Base-by-base conservation (phyloP, 1,284 basidiomycete genomes). In the Lentinula novae-zelandiae region DNA sequence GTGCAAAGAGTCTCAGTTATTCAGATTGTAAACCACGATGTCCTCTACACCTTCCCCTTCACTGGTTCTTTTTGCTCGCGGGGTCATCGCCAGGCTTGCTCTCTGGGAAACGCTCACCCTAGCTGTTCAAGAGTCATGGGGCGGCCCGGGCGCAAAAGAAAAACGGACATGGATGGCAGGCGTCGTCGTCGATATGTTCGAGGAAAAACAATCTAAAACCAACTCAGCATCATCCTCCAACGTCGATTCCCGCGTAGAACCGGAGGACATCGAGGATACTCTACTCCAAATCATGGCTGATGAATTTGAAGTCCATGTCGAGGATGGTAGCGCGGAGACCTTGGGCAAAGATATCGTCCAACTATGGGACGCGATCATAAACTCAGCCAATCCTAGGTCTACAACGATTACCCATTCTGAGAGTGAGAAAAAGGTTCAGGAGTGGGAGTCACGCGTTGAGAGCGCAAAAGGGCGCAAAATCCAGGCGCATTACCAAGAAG, bases 121-220 rank as follows among this genome's bases (percentile, higher is more conserved):
- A 10, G 62, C 62, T 12, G 55, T 63, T 6, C 59, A 60, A 51
- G 62, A 63, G 51, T 57, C 50, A 38, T 63, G 62, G 62, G 62
- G 62, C n/a, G 62, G 62, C 48, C 59, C 62, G 10, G 60, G 60
- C 34, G 59, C 62, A 17, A 46, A 39, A 50, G 59, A 63, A 60
- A 63, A 63, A 50, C 56, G 59, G n/a, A 60, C 50, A 42, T 63
- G 62, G 62, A 60, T 63, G 17, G 50, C 59, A 40, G 62, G 62
- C 40, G 48, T 60, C 55, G 48, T 63, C 34, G 62, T 63, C 4
- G 62, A 63, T 42, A 39, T 60, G 22, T 63, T 63, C 31, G 62
- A 63, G 53, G 55, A 63, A 51, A 51, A 57, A 52, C 49, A 40
- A 36, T 38, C 54, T 10, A 56, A 56, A 31, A 46, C 7, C 20